Conservation (phyloP, 352 stramenopile genomes). For the Hyaloperonospora arabidopsidis region DNA sequence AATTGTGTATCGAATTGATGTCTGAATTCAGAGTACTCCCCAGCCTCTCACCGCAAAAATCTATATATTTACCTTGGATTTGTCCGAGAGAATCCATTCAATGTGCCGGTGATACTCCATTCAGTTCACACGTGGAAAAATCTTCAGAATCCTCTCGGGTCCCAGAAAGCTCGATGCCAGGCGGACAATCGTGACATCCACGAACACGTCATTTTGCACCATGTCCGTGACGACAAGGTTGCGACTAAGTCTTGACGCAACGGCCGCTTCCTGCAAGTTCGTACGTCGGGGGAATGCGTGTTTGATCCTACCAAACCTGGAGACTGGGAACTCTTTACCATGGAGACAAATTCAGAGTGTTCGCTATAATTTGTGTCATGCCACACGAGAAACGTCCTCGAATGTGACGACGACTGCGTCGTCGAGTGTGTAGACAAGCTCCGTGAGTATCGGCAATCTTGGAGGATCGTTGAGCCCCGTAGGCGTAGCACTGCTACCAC, state of each 20-base stretch:
- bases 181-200: conserved; percentile 23
- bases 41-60: too few species aligned
- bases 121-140: conserved; percentile 7
- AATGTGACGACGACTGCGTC: not conserved
- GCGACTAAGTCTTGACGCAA: conserved; percentile 25
- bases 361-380: conserved; percentile 30
- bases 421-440: conserved; percentile 24
- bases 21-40: too few species aligned
- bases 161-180: conserved; percentile 27
- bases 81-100: conserved; percentile 29
- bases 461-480: conserved; percentile 22
- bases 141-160: conserved; percentile 27
- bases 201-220: conserved; percentile 27
- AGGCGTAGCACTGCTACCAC: not conserved
- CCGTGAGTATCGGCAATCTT: conserved; percentile 16
- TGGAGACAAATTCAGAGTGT: conserved; percentile 24
- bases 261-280: conserved; percentile 26
- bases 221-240: conserved; percentile 26
- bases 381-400: conserved; percentile 22
- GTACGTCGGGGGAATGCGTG: conserved; percentile 19
- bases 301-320: conserved; percentile 26
- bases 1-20: too few species aligned
- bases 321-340: conserved; percentile 27
- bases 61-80: conserved; percentile 13
- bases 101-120: conserved; percentile 25